These are phyloP conservation scores for Pleoardoris graminearum DNA, from an alignment of 2,329 filamentous ascomycete genomes.

Conservation along the genomic window DNA sequence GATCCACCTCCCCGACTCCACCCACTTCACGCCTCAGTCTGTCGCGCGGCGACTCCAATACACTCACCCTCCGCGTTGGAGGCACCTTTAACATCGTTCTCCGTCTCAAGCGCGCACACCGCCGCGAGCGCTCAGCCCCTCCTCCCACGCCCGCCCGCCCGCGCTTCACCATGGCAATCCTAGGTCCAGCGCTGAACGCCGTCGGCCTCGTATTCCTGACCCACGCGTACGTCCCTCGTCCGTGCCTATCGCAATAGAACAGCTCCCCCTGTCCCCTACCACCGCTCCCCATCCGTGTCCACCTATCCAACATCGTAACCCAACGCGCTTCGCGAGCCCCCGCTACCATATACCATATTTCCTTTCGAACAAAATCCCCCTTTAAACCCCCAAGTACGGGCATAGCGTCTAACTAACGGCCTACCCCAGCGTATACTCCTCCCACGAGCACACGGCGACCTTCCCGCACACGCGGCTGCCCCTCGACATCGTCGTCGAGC, in stretches of 20 bases:
- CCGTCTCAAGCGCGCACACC: neutral
- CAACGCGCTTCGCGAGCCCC: neutral
- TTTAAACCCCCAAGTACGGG: neutral
- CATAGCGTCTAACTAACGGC: constrained; percentile 19
- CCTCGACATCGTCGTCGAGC: constrained; percentile 85
- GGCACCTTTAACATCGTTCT: neutral
- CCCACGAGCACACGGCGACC: constrained; percentile 84
- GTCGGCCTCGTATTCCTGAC: constrained; percentile 78
- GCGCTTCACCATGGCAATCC: constrained; percentile 63
- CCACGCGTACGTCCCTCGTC: constrained; percentile 89
- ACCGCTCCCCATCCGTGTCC: neutral
- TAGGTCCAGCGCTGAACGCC: constrained; percentile 70
- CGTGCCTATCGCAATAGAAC: constrained; percentile 12
- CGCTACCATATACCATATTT: neutral
- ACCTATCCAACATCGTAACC: no score
- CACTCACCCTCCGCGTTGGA: neutral
- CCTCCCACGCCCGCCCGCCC: neutral
- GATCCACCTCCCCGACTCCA: neutral
- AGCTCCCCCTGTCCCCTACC: constrained; percentile 8
- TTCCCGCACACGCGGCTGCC: constrained; percentile 65
- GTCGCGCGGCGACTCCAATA: no score
- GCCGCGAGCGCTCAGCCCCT: neutral
- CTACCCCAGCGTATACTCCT: constrained; percentile 81
- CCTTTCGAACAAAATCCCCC: neutral
- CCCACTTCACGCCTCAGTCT: neutral